Base-by-base conservation (phyloP, 1,284 basidiomycete genomes). In the Tilletia indica region DNA sequence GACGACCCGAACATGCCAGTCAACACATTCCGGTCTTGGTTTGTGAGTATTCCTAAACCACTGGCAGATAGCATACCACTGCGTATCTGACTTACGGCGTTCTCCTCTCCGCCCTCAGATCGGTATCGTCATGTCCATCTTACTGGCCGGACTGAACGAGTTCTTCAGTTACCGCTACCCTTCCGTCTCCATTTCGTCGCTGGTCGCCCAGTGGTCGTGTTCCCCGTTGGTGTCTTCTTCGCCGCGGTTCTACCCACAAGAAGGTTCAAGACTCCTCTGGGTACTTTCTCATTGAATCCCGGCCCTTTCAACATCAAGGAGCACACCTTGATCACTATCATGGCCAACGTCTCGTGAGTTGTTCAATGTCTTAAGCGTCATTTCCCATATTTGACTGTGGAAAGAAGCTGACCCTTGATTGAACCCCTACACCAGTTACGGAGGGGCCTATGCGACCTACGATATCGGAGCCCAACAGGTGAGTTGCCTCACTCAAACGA, bases 361-460 rank as follows among this genome's bases (percentile, higher is more conserved):
- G 12, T 3, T 19, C 51, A n/a, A 8, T 11, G 1, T n/a, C n/a
- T 48, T 48, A 11, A 48, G 47, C 47, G 47, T 48, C 2, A 48
- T 1, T n/a, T 48, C 47, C 11, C 42, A 3, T 14, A 3, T 1
- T 45, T 45, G 1, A 9, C 3, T 45, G 3, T 45, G 42, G 14
- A 9, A 14, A 45, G 42, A 45, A 25, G 51, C 51, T 54, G 51
- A 54, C 51, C 16, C 8, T 19, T 11, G 8, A 16, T 9, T 19
- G 12, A 6, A 54, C 16, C 1, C 2, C 51, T 12, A 11, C 3
- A 11, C n/a, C 51, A 83, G 83, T 0, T 87, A 88, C 71, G 84
- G 85, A 42, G 90, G 91, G 73, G 89, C 90, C 4, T 92, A 92
- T 80, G 88, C 90, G 47, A 89, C 91, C 3, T 90, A 92, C 73